Percentiles rank a stretch among this genome's conserved stretches.
These are phyloP conservation scores for Mycena galericulata DNA, from an alignment of 768 basidiomycete genomes.

Conservation along the genomic window DNA sequence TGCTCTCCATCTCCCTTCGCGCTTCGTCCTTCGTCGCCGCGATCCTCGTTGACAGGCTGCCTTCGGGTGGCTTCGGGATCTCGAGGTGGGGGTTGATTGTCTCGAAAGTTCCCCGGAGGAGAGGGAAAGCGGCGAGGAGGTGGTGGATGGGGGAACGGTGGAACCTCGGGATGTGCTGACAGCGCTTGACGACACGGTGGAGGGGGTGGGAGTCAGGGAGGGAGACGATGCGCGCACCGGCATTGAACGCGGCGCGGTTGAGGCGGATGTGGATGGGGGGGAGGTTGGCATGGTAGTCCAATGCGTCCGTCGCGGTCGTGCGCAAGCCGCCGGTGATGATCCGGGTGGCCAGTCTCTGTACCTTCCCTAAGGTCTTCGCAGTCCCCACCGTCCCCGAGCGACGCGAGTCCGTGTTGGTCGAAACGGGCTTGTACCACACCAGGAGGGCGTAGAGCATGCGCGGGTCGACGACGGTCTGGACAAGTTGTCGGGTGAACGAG, in stretches of 20 bases:
- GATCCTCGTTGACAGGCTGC: neutral
- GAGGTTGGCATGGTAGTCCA: too few species aligned
- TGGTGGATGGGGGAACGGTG: conserved; percentile 8
- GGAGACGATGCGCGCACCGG: too few species aligned
- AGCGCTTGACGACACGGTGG: too few species aligned
- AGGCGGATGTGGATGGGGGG: too few species aligned
- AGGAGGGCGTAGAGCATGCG: neutral
- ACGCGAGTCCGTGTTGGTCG: neutral
- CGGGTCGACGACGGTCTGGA: neutral
- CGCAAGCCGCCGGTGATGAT: too few species aligned
- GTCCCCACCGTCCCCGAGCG: neutral
- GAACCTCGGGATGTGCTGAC: too few species aligned
- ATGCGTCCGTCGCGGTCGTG: too few species aligned
- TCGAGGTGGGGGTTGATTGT: neutral
- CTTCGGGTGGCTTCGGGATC: neutral
- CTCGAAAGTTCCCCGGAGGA: neutral
- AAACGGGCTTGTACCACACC: neutral
- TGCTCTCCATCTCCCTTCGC: neutral
- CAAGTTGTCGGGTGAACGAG: neutral
- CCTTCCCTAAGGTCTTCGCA: neutral
- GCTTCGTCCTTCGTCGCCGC: neutral
- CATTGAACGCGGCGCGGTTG: too few species aligned
- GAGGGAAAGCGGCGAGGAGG: neutral
- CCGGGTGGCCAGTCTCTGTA: too few species aligned
- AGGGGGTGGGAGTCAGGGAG: too few species aligned